phyloP scores from a whole-genome alignment of 2,329 filamentous ascomycete genomes.

The Colletotrichum sp. region DNA sequence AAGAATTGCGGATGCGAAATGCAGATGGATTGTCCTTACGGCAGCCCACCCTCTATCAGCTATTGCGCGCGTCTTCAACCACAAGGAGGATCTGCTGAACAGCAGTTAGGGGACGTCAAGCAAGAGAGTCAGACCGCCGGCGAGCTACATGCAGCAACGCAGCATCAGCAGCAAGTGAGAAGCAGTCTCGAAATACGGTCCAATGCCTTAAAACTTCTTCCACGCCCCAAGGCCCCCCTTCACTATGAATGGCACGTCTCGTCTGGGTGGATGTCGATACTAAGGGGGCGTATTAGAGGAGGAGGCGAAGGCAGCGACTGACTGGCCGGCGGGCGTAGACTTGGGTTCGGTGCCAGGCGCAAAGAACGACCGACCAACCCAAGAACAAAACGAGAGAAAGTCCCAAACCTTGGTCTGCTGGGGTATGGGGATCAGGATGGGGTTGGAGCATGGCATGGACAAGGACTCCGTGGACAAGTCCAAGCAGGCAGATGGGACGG shows the following conservation, averaged over 20 bases:
- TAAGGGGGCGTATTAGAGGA: not conserved
- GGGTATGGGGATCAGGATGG: conserved; percentile 14
- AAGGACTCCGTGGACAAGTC: not conserved
- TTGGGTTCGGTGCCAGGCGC: not conserved
- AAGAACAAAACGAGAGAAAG: not conserved
- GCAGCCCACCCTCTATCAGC: not conserved
- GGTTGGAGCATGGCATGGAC: conserved; percentile 3
- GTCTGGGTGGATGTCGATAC: not conserved
- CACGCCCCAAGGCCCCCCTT: not conserved
- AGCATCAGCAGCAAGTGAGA: not conserved
- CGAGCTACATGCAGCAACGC: not conserved
- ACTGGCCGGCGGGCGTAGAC: conserved; percentile 1
- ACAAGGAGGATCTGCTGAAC: not conserved
- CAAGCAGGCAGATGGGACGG: conserved; percentile 3
- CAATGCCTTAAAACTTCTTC: not conserved
- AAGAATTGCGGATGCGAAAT: not conserved
- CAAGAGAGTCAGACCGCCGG: not conserved
- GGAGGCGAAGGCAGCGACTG: not conserved
- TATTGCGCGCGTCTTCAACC: not conserved
- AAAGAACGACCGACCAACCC: not conserved
- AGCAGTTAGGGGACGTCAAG: not conserved
- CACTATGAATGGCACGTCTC: not conserved
- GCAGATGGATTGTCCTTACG: not conserved
- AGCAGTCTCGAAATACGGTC: not conserved
- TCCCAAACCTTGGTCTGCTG: conserved; percentile 13